Evolutionary conservation across 768 basidiomycete species (phyloP).

Genomic region (Pleurotus pulmonarius): DNA sequence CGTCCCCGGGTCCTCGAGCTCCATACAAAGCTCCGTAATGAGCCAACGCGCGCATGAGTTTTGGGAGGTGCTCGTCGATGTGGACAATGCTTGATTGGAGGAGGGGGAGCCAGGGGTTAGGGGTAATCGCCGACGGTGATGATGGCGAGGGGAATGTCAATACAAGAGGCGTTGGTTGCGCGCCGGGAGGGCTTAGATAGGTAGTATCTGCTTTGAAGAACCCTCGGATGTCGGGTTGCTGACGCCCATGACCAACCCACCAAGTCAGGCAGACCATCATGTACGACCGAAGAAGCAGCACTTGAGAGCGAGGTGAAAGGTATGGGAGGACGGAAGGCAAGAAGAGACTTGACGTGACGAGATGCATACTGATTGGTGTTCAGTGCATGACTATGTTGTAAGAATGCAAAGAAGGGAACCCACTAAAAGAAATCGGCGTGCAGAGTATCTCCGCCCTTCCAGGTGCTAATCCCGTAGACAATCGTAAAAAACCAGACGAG

Average conservation of each 20-base stretch:
- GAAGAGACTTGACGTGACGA: conserved; percentile 65
- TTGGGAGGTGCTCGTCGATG: conserved; percentile 49
- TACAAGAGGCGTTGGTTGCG: conserved; percentile 21
- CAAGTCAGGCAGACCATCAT: conserved; percentile 46
- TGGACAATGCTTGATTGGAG: conserved; percentile 50
- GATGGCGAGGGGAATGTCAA: conserved; percentile 20
- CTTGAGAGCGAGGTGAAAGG: conserved; percentile 39
- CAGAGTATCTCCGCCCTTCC: conserved; percentile 36
- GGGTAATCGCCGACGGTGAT: conserved; percentile 30
- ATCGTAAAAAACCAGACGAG: conserved; percentile 51
- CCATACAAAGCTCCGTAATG: conserved; percentile 46
- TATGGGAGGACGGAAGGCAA: conserved; percentile 43
- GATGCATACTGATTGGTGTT: conserved; percentile 45
- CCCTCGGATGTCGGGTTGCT: conserved; percentile 39
- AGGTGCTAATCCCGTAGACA: conserved; percentile 57
- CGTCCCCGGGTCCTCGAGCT: conserved; percentile 20
- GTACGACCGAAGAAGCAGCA: conserved; percentile 55
- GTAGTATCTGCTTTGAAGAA: conserved; percentile 37
- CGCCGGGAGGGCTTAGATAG: conserved; percentile 12
- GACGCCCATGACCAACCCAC: conserved; percentile 58
- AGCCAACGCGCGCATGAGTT: conserved; percentile 46
- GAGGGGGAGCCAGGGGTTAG: conserved; percentile 60
- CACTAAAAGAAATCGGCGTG: conserved; percentile 61
- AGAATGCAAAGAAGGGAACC: conserved; percentile 19
- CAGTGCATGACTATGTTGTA: background rate